Evolutionary conservation across 179 eudicot genomes (phyloP), one percentile per base, ranked within the genome.

Genomic region (Vitellaria paradoxa): DNA sequence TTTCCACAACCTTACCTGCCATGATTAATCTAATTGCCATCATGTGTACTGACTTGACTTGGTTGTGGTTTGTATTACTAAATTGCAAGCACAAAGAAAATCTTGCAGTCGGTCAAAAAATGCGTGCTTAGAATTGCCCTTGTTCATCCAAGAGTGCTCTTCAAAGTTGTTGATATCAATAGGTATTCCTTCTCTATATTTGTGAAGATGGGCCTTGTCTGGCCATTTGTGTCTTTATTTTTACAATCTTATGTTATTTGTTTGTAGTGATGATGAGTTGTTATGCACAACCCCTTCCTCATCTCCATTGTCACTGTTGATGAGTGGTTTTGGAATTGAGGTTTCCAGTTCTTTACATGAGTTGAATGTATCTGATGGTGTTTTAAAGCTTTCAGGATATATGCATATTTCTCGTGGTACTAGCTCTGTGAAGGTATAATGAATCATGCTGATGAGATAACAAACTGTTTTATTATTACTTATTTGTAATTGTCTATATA

Each of bases 201-300:
- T 55, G 26, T 61, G 69, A 24, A 49, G 52, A 45, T 71, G 17
- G 68, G 79, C 50, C 60, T 52, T 83, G 45, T 66, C 42, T 47
- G 8, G 64, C 12, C 55, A 64, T 77, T 78, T 68, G 23, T 68
- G 17, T 64, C 50, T 77, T 20, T 46, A 15, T 21, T 70, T 74
- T 65, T 50, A 30, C 55, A 18, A 56, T 85, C 62, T 77, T 79
- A 9, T 80, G 70, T 37, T 81, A 52, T 78, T 72, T 69, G 46
- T 65, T 49, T 90, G 89, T 90, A 96, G 98, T 66, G 93, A 87
- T 65, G 91, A 86, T 83, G 99, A 85, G 79, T 79, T 96, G 86
- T 91, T 96, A 57, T 77, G 86, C 65, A 83, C 89, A 49, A 80
- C 76, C 77, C 87, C 97, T 67, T 87, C 95, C 65, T 69, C 89